A percentile compares a stretch with the other conserved stretches of the same genome.
Conservation (phyloP, 208 protist genomes). For the Trypanosoma congolense region DNA sequence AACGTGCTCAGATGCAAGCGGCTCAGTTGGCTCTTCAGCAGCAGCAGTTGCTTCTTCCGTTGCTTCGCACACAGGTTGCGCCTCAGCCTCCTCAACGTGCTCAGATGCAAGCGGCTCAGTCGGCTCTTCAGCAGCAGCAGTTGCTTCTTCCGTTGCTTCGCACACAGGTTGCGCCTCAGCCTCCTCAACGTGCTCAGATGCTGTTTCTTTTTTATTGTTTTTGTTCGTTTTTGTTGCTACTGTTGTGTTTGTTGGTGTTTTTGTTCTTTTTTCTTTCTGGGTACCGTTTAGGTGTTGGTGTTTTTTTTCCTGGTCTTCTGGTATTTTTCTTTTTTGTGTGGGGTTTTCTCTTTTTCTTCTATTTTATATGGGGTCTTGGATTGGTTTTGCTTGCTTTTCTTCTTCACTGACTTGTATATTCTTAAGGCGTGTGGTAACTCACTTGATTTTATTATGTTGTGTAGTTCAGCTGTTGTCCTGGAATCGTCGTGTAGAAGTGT, state of each 20-base stretch:
- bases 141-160: too few relatives aligned
- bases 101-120: too few relatives aligned
- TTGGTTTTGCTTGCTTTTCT: conserved; percentile 2
- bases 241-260: not conserved
- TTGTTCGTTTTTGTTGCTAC: not conserved
- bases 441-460: conserved; percentile 4
- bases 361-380: not conserved
- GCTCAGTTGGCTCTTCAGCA: too few relatives aligned
- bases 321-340: conserved; percentile 1
- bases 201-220: too few relatives aligned
- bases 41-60: too few relatives aligned
- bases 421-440: conserved; percentile 4
- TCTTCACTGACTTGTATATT: not conserved
- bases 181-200: too few relatives aligned
- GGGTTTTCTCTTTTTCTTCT: not conserved
- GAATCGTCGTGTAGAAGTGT: conserved; percentile 14
- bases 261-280: not conserved
- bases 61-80: too few relatives aligned
- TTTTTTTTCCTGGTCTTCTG: not conserved
- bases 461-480: conserved; percentile 1
- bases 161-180: too few relatives aligned
- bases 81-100: too few relatives aligned
- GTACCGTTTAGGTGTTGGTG: not conserved
- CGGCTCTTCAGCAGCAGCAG: too few relatives aligned
- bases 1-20: too few relatives aligned